These are phyloP conservation scores for Cutaneotrichosporon dermatis DNA, from an alignment of 1,284 basidiomycete species.

Conservation along the genomic window DNA sequence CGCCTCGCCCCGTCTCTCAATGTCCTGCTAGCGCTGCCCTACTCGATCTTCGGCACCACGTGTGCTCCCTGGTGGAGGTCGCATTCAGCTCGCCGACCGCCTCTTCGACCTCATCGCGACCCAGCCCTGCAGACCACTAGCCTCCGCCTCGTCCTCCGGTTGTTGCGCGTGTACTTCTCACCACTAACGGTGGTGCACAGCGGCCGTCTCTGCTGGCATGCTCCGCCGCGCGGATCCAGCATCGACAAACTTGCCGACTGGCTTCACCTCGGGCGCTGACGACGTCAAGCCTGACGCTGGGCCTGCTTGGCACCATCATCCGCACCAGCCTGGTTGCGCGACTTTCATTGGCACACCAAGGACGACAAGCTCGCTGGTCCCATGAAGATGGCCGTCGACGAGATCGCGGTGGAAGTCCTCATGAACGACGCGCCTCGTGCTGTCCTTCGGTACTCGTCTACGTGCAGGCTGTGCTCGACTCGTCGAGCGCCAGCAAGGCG, in stretches of 20 bases:
- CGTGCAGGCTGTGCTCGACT: conserved; percentile 59
- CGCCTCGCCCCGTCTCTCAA: conserved; percentile 25
- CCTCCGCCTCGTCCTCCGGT: conserved; percentile 22
- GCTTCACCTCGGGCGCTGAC: conserved; percentile 21
- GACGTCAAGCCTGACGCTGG: conserved; percentile 72
- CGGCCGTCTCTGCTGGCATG: conserved; percentile 39
- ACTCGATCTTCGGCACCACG: conserved; percentile 24
- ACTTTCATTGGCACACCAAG: conserved; percentile 61
- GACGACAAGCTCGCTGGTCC: conserved; percentile 43
- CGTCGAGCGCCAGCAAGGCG: conserved; percentile 25
- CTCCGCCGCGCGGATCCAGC: conserved; percentile 30
- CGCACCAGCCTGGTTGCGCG: conserved; percentile 84
- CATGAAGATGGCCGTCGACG: conserved; percentile 57
- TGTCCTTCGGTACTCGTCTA: conserved; percentile 71
- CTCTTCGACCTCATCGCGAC: conserved; percentile 31
- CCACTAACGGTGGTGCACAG: conserved; percentile 13
- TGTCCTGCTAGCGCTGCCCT: conserved; percentile 27
- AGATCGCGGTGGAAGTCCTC: conserved; percentile 60
- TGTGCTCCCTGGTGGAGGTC: conserved; percentile 16
- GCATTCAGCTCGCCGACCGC: conserved; percentile 34
- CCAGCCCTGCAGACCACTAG: conserved; percentile 25
- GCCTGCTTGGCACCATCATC: conserved; percentile 71
- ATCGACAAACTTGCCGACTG: conserved; percentile 22
- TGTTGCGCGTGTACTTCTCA: conserved; percentile 35
- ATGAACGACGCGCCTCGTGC: conserved; percentile 72